A percentile compares a stretch with the other conserved stretches of the same genome.
Evolutionary conservation across 306 rosid species (phyloP).

Genomic region (Neltuma alba): DNA sequence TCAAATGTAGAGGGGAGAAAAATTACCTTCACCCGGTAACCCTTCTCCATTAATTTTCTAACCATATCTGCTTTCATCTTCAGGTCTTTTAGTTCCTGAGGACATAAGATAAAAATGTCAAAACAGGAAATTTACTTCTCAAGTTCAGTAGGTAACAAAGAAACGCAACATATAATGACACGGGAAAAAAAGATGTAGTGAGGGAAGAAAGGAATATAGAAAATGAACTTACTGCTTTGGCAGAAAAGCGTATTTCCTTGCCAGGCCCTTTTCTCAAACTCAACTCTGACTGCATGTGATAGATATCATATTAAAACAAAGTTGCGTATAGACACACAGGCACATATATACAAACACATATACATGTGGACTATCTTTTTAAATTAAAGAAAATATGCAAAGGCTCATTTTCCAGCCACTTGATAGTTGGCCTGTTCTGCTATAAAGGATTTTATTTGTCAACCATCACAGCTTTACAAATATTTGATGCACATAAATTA

Average conservation of each 20-base stretch:
- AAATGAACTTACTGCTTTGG: slow-evolving; percentile 48
- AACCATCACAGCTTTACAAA: slow-evolving; percentile 28
- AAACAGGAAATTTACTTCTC: slow-evolving; percentile 21
- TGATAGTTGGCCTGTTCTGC: slow-evolving; percentile 6
- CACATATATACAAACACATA: background rate
- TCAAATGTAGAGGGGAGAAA: background rate
- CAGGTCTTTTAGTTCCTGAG: slow-evolving; percentile 83
- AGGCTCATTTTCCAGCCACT: slow-evolving; percentile 15
- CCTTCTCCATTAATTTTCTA: slow-evolving; percentile 78
- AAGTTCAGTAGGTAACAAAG: slow-evolving; percentile 18
- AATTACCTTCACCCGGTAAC: slow-evolving; percentile 92
- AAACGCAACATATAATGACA: slow-evolving; percentile 16
- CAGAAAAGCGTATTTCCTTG: slow-evolving; percentile 56
- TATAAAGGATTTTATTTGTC: background rate
- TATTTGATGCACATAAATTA: slow-evolving; percentile 10
- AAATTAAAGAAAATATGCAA: background rate
- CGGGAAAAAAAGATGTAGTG: background rate
- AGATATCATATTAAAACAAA: slow-evolving; percentile 25
- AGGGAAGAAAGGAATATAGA: background rate
- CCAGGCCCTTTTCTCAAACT: slow-evolving; percentile 37
- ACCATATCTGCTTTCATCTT: slow-evolving; percentile 78
- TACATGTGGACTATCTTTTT: background rate
- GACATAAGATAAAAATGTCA: slow-evolving; percentile 34
- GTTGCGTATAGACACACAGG: background rate
- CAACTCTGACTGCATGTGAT: slow-evolving; percentile 44